Base-by-base conservation (phyloP, 371 early-diverging fungal species). In the Batrachochytrium dendrobatidis region DNA sequence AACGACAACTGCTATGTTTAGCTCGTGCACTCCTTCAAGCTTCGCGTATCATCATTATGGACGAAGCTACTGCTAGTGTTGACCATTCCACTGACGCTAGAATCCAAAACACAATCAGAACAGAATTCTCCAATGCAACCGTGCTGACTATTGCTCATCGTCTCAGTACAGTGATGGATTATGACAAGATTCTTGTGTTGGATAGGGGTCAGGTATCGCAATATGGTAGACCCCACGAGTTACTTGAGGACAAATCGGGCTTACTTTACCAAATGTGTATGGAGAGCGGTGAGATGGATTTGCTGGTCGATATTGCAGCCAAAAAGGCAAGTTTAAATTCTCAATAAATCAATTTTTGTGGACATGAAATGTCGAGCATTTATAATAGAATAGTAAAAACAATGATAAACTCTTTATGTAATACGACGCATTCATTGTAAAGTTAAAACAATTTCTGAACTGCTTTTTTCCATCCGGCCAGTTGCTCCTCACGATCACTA, bases 401-500 rank as follows among this genome's bases (percentile, higher is more conserved):
- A n/a, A n/a, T n/a, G n/a, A n/a, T n/a, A n/a, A n/a, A n/a, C n/a
- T n/a, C n/a, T n/a, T 25, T 29, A 34, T n/a, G n/a, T n/a, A n/a
- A n/a, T n/a, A n/a, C n/a, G n/a, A n/a, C n/a, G n/a, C n/a, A n/a
- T n/a, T n/a, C n/a, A n/a, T n/a, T n/a, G n/a, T n/a, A n/a, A n/a
- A n/a, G n/a, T n/a, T n/a, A n/a, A n/a, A n/a, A n/a, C n/a, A n/a
- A n/a, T n/a, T 82, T 78, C 54, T 87, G 75, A 22, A 95, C 84
- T 20, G 95, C 95, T 68, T 85, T 82, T 63, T 90, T 82, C 95
- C 95, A 95, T 31, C 84, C 78, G 39, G 62, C 66, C 60, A 82
- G 86, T 73, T 85, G 79, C 45, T 69, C 66, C 3, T 80, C 76
- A 57, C 92, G 81, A 56, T 83, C 81, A 45, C 76, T 63, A 20